phyloP scores from a whole-genome alignment of 2,329 filamentous ascomycete species.

The Spiromastix sp. region DNA sequence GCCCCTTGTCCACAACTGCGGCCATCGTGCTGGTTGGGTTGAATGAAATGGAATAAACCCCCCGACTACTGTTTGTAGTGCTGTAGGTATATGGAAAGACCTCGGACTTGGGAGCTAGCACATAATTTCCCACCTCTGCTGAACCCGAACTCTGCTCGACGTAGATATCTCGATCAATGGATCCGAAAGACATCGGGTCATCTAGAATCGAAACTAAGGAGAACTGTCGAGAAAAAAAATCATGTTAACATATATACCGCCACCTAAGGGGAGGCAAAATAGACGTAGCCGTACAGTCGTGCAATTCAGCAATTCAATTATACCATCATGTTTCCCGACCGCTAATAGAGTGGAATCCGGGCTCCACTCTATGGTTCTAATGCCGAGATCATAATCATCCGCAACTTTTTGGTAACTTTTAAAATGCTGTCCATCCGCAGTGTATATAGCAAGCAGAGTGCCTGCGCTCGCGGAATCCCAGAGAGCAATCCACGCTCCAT shows the following conservation, averaged over 20 bases:
- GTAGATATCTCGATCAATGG: slow-evolving; percentile 21
- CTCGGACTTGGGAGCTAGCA: slow-evolving; percentile 28
- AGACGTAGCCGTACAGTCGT: slow-evolving; percentile 26
- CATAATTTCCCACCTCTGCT: slow-evolving; percentile 22
- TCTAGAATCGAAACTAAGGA: slow-evolving; percentile 23
- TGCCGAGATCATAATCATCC: slow-evolving; percentile 36
- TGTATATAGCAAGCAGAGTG: slow-evolving; percentile 44
- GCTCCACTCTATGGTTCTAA: slow-evolving; percentile 44
- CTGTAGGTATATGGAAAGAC: slow-evolving; percentile 22
- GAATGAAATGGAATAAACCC: slow-evolving; percentile 31
- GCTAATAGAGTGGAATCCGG: slow-evolving; percentile 38
- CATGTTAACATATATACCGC: background rate
- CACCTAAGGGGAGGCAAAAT: background rate
- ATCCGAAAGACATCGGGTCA: slow-evolving; percentile 23
- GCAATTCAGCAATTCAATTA: slow-evolving; percentile 37
- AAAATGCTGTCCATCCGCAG: slow-evolving; percentile 49
- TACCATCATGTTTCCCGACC: slow-evolving; percentile 41
- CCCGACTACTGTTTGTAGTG: slow-evolving; percentile 21
- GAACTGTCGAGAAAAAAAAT: slow-evolving; percentile 6
- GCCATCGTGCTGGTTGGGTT: slow-evolving; percentile 26
- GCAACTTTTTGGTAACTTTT: slow-evolving; percentile 39
- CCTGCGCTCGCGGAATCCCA: slow-evolving; percentile 45
- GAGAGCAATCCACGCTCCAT: slow-evolving; percentile 49
- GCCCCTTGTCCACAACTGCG: slow-evolving; percentile 29
- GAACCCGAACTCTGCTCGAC: slow-evolving; percentile 26